Base-by-base conservation (phyloP, 805 yeast species). In the Torulaspora quercuum region DNA sequence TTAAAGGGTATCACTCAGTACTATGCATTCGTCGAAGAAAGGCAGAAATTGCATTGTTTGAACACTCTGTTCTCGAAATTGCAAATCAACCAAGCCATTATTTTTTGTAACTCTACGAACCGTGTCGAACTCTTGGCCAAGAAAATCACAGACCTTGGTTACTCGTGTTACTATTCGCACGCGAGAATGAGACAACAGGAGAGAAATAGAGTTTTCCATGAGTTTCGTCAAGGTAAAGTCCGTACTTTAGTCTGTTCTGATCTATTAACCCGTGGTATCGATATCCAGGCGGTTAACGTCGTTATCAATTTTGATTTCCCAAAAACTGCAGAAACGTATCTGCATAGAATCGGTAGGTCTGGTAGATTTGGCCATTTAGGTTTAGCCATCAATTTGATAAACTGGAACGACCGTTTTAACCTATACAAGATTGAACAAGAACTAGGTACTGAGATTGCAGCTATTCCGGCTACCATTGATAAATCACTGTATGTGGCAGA, bases 311-410 rank as follows among this genome's bases (percentile, higher is more conserved):
- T 92, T 62, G 98, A 92, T 64, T 92, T 92, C 82, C 98, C 98
- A 44, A 90, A 90, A 64, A 87, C 82, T 36, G 97, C 97, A 6
- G 98, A 92, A 65, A 92, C 97, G 25, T 92, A 92, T 62, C 75
- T 92, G 53, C 98, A 92, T 69, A 84, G 97, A 75, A 92, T 90
- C 53, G 97, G 97, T 74, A 87, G 98, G 72, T 88, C 97, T 6
- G 97, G 98, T 51, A 85, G 98, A 73, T 92, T 86, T 57, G 98
- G 98, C 49, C 98, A 92, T 63, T 78, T 89, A 59, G 98, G 98
- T 73, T 75, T 92, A 60, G 98, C 98, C 20, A 88, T 92, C 58
- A 92, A 92, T 68, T 76, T 92, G 55, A 87, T 92, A 69, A 86
- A 89, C 63, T 90, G 97, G 96, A 80, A 88, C 56, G 98, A 92